phyloP scores from a whole-genome alignment of 768 basidiomycete species.

The Boletellus sp. region DNA sequence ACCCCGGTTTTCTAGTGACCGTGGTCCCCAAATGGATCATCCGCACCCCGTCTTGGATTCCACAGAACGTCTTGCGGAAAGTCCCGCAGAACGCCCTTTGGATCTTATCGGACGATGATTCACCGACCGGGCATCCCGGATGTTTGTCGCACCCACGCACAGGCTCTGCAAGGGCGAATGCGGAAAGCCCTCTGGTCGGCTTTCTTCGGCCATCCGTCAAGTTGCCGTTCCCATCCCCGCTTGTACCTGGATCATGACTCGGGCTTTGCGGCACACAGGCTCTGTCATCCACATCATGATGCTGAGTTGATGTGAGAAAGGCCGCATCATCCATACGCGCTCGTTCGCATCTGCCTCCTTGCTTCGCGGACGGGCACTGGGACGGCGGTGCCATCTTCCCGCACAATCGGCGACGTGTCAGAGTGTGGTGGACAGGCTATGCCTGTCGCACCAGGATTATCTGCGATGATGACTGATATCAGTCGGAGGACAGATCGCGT shows the following conservation, averaged over 20 bases:
- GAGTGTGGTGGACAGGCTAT: background rate
- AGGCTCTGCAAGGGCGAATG: constrained; percentile 1
- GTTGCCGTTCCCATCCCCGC: constrained; percentile 4
- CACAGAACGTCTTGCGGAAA: background rate
- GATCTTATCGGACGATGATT: background rate
- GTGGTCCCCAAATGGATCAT: constrained; percentile 11
- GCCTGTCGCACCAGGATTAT: background rate
- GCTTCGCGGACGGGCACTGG: constrained; percentile 19
- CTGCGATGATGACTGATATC: background rate
- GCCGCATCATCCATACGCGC: no score
- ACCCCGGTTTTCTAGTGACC: constrained; percentile 14
- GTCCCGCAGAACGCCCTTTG: background rate
- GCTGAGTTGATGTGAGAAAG: background rate
- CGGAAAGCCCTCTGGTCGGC: constrained; percentile 5
- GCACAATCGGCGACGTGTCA: no score
- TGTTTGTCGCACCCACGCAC: background rate
- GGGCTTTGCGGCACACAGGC: background rate
- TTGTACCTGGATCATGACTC: constrained; percentile 2
- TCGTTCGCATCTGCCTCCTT: constrained; percentile 9
- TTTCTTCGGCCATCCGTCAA: constrained; percentile 3
- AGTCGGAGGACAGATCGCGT: background rate
- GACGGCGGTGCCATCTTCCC: background rate
- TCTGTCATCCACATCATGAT: constrained; percentile 8
- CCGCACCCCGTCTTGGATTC: no score
- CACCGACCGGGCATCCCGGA: background rate